These are phyloP conservation scores for Didymella glomerata DNA, from an alignment of 2,329 filamentous ascomycete genomes.

Conservation along the genomic window DNA sequence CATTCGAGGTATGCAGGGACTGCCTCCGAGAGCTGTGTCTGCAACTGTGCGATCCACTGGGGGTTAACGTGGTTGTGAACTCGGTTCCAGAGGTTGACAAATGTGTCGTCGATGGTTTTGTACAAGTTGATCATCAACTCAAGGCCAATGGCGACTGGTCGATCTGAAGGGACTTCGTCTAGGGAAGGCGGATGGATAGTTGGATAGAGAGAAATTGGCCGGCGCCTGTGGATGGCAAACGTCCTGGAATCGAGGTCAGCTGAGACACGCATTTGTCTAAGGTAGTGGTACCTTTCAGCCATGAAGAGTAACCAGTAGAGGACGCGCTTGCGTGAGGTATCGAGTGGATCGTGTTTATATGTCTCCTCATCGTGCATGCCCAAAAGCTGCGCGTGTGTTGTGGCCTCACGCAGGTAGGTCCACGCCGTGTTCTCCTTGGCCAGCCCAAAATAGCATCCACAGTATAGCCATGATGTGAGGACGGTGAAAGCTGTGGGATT, in stretches of 20 bases:
- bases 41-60: conserved; percentile 57
- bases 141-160: conserved; percentile 65
- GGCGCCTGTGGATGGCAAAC: conserved; percentile 70
- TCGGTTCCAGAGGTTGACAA: conserved; percentile 71
- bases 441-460: conserved; percentile 68
- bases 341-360: conserved; percentile 61
- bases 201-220: conserved; percentile 68
- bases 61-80: conserved; percentile 57
- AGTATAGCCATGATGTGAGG: conserved; percentile 70
- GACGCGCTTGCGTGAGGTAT: conserved; percentile 63
- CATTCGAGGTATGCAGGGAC: conserved; percentile 64
- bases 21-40: conserved; percentile 61
- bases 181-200: conserved; percentile 64
- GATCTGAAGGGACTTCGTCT: conserved; percentile 62
- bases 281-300: conserved; percentile 61
- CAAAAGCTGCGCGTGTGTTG: conserved; percentile 67
- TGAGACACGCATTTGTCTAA: not conserved
- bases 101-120: conserved; percentile 69
- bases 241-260: conserved; percentile 55
- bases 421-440: conserved; percentile 69
- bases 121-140: conserved; percentile 68
- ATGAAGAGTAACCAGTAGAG: conserved; percentile 71
- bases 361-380: conserved; percentile 66
- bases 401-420: conserved; percentile 68
- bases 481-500: conserved; percentile 63